Base-by-base conservation (phyloP, 495 filamentous ascomycete genomes). In the Tuber brumale region DNA sequence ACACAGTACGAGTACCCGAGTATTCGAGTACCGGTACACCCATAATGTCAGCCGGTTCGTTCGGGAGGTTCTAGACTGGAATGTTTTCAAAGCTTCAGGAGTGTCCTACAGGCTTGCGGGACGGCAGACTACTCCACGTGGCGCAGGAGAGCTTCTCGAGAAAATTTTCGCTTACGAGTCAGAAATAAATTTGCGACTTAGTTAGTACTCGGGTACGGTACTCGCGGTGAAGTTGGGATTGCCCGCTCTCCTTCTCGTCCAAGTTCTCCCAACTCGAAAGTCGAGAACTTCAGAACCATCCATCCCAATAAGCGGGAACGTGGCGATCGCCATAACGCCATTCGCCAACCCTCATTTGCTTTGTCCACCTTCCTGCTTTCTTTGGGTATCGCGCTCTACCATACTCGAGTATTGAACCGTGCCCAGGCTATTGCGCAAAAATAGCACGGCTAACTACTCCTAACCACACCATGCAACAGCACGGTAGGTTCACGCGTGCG, bases 241-340 rank as follows among this genome's bases (percentile, higher is more conserved):
- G 37, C 37, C 37, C 5, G 5, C 37, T 39, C 37, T 8, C 23
- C 23, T 10, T 9, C 9, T 0, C 48, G 3, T n/a, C 57, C n/a
- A 31, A 31, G 57, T 31, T 0, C 57, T n/a, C 57, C n/a, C 12
- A 66, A 66, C n/a, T 31, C 27, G 3, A 66, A 31, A 31, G 10
- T 10, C n/a, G 10, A 66, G 12, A 66, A 16, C n/a, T 66, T 31
- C 57, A 27, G 31, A 66, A 57, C 48, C 48, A 57, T 57, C 48
- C 48, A n/a, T 14, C 57, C n/a, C 57, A 66, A 66, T 14, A 16
- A 18, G 57, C 27, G 57, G 57, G 57, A 66, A 66, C 57, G 57
- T 66, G 57, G 57, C n/a, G 57, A 66, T 66, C 57, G 57, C 27
- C 57, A 66, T 66, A n/a, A n/a, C 57, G 27, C 57, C n/a, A 66